Percentiles rank a stretch among this genome's conserved stretches.
phyloP scores from a whole-genome alignment of 2,329 filamentous ascomycete species.

The Colletotrichum tropicale region DNA sequence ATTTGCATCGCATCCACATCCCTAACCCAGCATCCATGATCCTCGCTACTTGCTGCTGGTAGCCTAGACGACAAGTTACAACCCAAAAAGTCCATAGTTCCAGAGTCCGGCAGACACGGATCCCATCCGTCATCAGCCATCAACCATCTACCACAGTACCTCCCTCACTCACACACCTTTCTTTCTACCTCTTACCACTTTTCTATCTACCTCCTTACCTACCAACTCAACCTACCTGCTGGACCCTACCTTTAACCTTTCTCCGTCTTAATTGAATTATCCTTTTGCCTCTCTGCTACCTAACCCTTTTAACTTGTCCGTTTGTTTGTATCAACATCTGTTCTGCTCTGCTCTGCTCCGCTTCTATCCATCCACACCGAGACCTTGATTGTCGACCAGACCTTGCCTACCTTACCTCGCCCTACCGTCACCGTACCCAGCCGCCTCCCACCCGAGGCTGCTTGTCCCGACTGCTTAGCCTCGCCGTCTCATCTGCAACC shows the following conservation, averaged over 20 bases:
- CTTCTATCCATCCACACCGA: neutral
- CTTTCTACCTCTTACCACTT: neutral
- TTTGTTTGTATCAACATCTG: neutral
- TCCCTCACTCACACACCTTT: neutral
- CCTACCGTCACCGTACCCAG: neutral
- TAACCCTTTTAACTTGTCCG: neutral
- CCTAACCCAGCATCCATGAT: neutral
- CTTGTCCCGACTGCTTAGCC: neutral
- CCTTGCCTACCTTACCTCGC: neutral
- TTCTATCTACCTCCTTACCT: neutral
- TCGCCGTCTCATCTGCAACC: neutral
- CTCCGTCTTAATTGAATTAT: neutral
- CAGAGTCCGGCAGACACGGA: neutral
- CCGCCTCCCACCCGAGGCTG: neutral
- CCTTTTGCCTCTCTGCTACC: neutral
- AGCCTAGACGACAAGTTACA: neutral
- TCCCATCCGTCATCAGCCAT: neutral
- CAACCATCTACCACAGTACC: neutral
- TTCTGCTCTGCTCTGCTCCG: neutral
- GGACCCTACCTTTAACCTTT: neutral
- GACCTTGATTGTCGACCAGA: neutral
- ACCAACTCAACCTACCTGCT: neutral
- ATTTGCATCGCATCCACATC: neutral
- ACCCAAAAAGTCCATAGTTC: neutral
- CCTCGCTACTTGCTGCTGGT: neutral